phyloP scores from a whole-genome alignment of 2,329 filamentous ascomycete genomes.

The Aspergillus sergii region DNA sequence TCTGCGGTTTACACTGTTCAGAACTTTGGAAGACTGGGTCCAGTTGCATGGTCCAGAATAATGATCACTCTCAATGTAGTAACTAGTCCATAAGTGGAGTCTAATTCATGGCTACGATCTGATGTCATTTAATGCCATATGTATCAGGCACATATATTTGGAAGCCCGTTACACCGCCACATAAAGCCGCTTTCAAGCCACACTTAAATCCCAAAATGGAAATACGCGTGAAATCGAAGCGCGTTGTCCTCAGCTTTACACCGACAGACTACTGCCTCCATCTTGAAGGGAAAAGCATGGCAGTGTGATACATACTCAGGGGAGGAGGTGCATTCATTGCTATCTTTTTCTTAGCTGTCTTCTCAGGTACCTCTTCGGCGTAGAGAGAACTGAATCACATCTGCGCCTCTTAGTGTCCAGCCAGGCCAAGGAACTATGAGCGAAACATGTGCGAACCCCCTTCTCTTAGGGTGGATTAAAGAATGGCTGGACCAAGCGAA shows the following conservation, averaged over 20 bases:
- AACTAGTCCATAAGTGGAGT: not conserved
- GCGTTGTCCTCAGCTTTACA: not conserved
- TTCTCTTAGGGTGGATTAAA: conserved; percentile 72
- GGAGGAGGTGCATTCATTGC: not conserved
- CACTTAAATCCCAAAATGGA: conserved; percentile 10
- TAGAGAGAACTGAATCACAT: not conserved
- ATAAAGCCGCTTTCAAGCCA: not conserved
- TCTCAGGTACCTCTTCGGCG: not conserved
- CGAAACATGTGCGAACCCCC: conserved; percentile 65
- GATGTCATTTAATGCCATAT: not conserved
- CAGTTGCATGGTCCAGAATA: not conserved
- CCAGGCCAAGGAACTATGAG: conserved; percentile 14
- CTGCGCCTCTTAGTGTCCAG: not conserved
- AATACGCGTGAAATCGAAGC: conserved; percentile 18
- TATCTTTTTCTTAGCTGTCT: not conserved
- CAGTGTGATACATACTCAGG: not conserved
- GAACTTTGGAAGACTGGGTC: not conserved
- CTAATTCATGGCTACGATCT: not conserved
- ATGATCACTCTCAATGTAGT: not conserved
- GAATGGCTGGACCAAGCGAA: conserved; percentile 74
- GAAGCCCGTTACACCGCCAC: not conserved
- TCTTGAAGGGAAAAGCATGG: not conserved
- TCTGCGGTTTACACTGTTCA: no score
- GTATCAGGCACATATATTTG: not conserved
- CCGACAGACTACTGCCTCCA: not conserved